Conservation (phyloP, 352 stramenopile genomes). For the Phytophthora ohioensis region DNA sequence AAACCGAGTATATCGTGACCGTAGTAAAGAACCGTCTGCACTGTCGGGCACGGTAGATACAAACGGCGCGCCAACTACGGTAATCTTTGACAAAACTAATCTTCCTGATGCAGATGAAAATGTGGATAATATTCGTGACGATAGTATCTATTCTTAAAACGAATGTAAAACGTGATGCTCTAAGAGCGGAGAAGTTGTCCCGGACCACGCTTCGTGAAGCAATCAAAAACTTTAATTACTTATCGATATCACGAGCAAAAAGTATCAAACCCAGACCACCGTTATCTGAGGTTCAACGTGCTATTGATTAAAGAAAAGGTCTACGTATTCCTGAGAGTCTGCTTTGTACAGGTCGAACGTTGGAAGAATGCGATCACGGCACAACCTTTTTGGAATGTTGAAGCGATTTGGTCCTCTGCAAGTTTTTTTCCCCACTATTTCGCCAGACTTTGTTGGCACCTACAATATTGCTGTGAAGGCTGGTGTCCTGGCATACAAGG, state of each 20-base stretch:
- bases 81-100: not conserved
- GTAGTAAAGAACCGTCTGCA: not conserved
- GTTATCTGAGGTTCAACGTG: conserved; percentile 1
- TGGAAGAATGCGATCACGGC: conserved; percentile 15
- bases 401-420: conserved; percentile 37
- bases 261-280: too few species aligned
- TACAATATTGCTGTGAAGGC: conserved; percentile 12
- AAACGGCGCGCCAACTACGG: not conserved
- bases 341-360: conserved; percentile 34
- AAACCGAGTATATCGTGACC: not conserved
- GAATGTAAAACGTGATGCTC: not conserved
- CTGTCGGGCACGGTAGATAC: not conserved
- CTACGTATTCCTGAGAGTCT: conserved; percentile 12
- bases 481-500: not conserved
- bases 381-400: conserved; percentile 38
- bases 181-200: too few species aligned
- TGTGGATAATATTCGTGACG: not conserved
- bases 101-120: not conserved
- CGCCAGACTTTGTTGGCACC: conserved; percentile 22
- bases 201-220: not conserved
- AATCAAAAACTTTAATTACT: not conserved
- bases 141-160: not conserved
- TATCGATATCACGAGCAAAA: not conserved
- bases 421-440: conserved; percentile 37
- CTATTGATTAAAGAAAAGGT: conserved; percentile 34